phyloP scores from a whole-genome alignment of 2,329 filamentous ascomycete genomes.

The Apiospora sp. region DNA sequence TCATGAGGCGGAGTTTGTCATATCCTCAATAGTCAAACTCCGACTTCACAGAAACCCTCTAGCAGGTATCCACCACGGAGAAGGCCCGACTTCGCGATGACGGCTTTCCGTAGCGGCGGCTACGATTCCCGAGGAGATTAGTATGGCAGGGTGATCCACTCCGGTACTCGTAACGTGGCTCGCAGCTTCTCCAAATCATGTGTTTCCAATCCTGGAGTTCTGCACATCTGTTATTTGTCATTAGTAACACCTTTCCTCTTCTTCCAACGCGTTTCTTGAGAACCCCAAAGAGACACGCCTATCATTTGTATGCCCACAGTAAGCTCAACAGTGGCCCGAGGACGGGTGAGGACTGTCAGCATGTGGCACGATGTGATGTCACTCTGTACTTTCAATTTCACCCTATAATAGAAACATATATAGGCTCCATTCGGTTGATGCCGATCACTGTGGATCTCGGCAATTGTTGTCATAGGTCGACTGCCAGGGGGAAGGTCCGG shows the following conservation, averaged over 20 bases:
- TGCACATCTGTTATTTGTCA: neutral
- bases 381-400: neutral
- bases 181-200: neutral
- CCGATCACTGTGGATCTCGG: neutral
- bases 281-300: neutral
- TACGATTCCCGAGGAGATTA: constrained; percentile 6
- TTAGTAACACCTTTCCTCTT: neutral
- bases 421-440: neutral
- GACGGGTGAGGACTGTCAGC: neutral
- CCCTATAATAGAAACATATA: neutral
- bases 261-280: too few species aligned
- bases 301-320: neutral
- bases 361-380: neutral
- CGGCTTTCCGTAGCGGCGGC: neutral
- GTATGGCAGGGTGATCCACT: neutral
- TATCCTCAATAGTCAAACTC: neutral
- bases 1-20: neutral
- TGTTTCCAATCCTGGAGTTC: neutral
- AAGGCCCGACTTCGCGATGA: neutral
- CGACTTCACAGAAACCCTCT: neutral
- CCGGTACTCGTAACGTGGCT: neutral
- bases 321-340: neutral
- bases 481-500: neutral
- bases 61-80: neutral
- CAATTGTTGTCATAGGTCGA: neutral